phyloP scores from a whole-genome alignment of 352 stramenopile genomes.

The Globisporangium radiosum region DNA sequence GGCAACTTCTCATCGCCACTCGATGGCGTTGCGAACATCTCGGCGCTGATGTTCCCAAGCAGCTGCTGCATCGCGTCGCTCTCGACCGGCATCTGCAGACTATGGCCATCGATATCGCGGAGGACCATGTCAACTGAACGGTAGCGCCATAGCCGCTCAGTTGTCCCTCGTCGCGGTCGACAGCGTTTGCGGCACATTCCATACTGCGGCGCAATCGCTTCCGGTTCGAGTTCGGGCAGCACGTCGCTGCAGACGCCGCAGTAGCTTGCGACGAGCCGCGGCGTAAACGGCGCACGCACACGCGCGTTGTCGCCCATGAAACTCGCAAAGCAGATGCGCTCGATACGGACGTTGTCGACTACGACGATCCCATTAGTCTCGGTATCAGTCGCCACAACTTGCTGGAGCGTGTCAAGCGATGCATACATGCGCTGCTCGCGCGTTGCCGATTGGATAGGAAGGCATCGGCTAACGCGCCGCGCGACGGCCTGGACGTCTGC shows the following conservation, averaged over 20 bases:
- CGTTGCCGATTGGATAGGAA: too few species aligned
- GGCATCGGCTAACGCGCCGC: constrained; percentile 7
- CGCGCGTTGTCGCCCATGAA: constrained; percentile 20
- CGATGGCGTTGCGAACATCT: constrained; percentile 16
- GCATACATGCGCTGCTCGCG: constrained; percentile 9
- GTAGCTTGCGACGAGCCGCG: constrained; percentile 34
- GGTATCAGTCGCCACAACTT: neutral
- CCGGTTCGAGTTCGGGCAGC: constrained; percentile 21
- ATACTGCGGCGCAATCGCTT: constrained; percentile 19
- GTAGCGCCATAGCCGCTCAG: too few species aligned
- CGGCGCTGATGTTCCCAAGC: constrained; percentile 6
- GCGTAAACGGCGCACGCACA: constrained; percentile 22
- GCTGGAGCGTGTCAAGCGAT: constrained; percentile 29
- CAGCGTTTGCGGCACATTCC: constrained; percentile 32
- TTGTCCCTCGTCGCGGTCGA: constrained; percentile 8
- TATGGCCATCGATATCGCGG: too few species aligned
- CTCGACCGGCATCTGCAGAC: too few species aligned
- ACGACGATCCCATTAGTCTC: constrained; percentile 14
- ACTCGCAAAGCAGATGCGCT: constrained; percentile 30
- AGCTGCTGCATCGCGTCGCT: too few species aligned
- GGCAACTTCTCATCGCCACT: too few species aligned
- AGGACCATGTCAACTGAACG: too few species aligned
- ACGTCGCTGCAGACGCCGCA: constrained; percentile 35
- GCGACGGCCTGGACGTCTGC: constrained; percentile 21
- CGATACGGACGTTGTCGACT: constrained; percentile 37